Percentiles rank a stretch among this genome's conserved stretches.
phyloP scores from a whole-genome alignment of 768 basidiomycete species.

The Tylopilus plumbeoviolaceoides region DNA sequence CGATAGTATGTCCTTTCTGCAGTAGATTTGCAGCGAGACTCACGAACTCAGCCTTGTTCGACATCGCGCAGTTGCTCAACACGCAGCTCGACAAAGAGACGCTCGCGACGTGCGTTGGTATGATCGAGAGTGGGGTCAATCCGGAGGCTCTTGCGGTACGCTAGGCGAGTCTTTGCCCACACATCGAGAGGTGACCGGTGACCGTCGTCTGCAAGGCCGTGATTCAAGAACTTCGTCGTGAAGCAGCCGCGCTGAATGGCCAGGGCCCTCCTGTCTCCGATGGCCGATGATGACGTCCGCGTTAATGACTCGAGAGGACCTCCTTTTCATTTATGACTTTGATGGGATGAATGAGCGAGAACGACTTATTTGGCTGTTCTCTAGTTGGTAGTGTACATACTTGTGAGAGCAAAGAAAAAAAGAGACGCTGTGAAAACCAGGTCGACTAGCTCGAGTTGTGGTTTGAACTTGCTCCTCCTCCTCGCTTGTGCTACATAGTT shows the following conservation, averaged over 20 bases:
- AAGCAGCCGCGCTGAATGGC: constrained; percentile 44
- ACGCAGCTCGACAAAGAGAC: constrained; percentile 88
- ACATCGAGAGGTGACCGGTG: constrained; percentile 6
- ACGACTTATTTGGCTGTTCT: constrained; percentile 22
- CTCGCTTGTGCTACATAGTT: neutral
- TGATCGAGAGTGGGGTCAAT: constrained; percentile 92
- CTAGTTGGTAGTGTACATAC: constrained; percentile 11
- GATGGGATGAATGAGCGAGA: constrained; percentile 2
- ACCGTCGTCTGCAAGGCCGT: constrained; percentile 65
- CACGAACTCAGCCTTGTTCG: constrained; percentile 60
- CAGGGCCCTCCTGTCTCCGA: constrained; percentile 21
- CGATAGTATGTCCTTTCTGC: constrained; percentile 48
- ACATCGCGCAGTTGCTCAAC: constrained; percentile 85
- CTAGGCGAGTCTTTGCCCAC: constrained; percentile 2
- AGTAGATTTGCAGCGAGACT: constrained; percentile 4
- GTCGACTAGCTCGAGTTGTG: neutral
- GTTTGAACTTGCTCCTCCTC: constrained; percentile 2
- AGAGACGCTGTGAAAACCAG: constrained; percentile 13
- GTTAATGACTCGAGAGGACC: neutral
- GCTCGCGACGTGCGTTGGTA: constrained; percentile 84
- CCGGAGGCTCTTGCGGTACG: constrained; percentile 87
- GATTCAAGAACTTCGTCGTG: constrained; percentile 77
- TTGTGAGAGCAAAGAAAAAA: neutral
- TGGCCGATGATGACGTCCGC: constrained; percentile 17
- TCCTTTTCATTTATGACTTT: neutral